These are phyloP conservation scores for Verticillium isaacii DNA, from an alignment of 2,329 filamentous ascomycete genomes.

Conservation along the genomic window DNA sequence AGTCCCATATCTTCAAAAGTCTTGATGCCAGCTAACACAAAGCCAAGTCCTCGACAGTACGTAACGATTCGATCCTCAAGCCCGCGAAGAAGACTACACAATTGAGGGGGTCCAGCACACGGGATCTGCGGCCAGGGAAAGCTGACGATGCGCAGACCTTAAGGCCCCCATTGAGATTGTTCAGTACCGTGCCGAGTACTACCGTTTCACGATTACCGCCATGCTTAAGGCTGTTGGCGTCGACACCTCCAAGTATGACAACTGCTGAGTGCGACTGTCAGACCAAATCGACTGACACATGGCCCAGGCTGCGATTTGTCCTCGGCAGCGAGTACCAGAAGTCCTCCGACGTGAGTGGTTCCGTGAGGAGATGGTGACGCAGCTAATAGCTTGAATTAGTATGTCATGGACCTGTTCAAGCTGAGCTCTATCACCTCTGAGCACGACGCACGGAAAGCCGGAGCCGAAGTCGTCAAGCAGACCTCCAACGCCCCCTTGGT, in stretches of 20 bases:
- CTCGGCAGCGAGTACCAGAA: slow-evolving; percentile 81
- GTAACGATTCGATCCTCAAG: not conserved
- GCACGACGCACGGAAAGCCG: slow-evolving; percentile 83
- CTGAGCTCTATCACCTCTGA: slow-evolving; percentile 66
- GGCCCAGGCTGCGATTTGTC: slow-evolving; percentile 63
- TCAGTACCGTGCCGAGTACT: slow-evolving; percentile 77
- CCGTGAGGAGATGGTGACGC: not conserved
- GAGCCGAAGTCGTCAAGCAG: slow-evolving; percentile 93
- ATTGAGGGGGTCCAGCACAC: too few species aligned
- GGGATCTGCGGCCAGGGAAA: too few species aligned
- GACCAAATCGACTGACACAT: not conserved
- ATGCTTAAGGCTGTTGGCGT: slow-evolving; percentile 76
- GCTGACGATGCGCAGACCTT: slow-evolving; percentile 42
- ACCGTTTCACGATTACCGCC: slow-evolving; percentile 69
- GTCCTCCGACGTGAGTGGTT: slow-evolving; percentile 33
- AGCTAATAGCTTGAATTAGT: not conserved
- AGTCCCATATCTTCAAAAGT: not conserved
- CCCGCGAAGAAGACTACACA: not conserved
- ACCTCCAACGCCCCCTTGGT: slow-evolving; percentile 64
- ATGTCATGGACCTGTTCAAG: slow-evolving; percentile 80
- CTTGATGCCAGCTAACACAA: not conserved
- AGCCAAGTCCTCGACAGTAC: slow-evolving; percentile 51
- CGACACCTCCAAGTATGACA: slow-evolving; percentile 54
- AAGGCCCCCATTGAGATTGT: slow-evolving; percentile 89
- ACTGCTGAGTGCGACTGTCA: not conserved